These are phyloP conservation scores for Rhododendron simsii DNA, from an alignment of 148 eudicot species.

Conservation along the genomic window DNA sequence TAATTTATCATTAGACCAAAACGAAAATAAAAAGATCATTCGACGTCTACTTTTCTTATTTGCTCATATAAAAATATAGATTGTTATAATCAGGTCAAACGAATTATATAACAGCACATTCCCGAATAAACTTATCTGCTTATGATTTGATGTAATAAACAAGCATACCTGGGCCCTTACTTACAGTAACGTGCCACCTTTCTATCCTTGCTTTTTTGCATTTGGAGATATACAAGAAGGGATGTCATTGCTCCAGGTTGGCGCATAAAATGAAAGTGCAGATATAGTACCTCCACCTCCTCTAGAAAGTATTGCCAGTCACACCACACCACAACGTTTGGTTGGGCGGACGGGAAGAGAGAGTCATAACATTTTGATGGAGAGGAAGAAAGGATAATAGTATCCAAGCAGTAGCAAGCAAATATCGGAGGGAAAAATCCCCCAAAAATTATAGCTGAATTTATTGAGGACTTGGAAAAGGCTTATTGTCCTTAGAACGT, in stretches of 20 bases:
- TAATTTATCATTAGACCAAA: background rate
- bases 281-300: too few relatives aligned
- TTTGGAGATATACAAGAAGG: background rate
- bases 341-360: background rate
- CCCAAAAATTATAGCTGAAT: background rate
- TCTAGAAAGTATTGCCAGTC: too few relatives aligned
- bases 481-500: background rate
- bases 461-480: constrained; percentile 8
- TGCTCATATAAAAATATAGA: background rate
- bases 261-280: too few relatives aligned
- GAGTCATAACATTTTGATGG: background rate
- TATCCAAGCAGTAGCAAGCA: background rate
- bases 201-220: background rate
- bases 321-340: background rate
- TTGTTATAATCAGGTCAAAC: background rate
- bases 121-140: background rate
- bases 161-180: too few relatives aligned
- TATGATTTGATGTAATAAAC: too few relatives aligned
- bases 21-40: background rate
- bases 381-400: background rate
- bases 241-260: too few relatives aligned
- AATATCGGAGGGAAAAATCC: background rate
- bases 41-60: background rate
- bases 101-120: background rate
- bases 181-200: background rate